Evolutionary conservation across 371 early-diverging fungal genomes (phyloP).

Genomic region (Apophysomyces elegans): DNA sequence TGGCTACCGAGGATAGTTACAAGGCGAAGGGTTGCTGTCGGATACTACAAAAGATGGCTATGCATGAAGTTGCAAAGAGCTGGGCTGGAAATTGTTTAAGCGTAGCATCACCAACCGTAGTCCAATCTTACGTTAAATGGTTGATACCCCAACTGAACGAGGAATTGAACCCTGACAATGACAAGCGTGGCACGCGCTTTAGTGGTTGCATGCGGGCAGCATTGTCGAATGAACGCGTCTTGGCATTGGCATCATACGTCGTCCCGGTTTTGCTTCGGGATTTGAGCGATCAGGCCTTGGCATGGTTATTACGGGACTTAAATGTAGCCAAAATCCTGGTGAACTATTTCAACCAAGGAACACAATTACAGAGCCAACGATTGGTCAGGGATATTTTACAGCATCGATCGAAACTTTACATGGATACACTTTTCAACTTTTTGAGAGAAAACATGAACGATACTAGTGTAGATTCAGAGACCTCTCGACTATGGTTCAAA

Average conservation of each 20-base stretch:
- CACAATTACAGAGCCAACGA: constrained; percentile 30
- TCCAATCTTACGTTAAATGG: constrained; percentile 34
- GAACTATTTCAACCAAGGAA: constrained; percentile 35
- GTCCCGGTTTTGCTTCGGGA: constrained; percentile 28
- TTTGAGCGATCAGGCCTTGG: constrained; percentile 13
- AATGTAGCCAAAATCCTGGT: constrained; percentile 18
- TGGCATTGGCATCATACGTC: constrained; percentile 16
- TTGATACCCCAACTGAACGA: constrained; percentile 18
- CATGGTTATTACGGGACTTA: constrained; percentile 18
- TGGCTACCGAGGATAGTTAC: neutral
- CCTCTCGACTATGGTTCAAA: constrained; percentile 37
- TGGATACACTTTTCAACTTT: constrained; percentile 26
- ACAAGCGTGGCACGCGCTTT: neutral
- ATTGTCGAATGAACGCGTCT: constrained; percentile 13
- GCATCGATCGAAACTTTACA: constrained; percentile 28
- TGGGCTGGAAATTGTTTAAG: constrained; percentile 34
- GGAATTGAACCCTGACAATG: constrained; percentile 2
- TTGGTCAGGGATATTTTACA: constrained; percentile 24
- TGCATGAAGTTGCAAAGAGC: constrained; percentile 5
- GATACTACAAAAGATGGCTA: constrained; percentile 27
- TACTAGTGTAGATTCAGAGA: constrained; percentile 8
- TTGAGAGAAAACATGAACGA: constrained; percentile 25
- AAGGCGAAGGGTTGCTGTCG: constrained; percentile 27
- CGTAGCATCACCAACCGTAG: constrained; percentile 22
- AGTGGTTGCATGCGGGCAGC: constrained; percentile 6